Evolutionary conservation across 805 yeast species (phyloP).

Genomic region (Candida boleticola): DNA sequence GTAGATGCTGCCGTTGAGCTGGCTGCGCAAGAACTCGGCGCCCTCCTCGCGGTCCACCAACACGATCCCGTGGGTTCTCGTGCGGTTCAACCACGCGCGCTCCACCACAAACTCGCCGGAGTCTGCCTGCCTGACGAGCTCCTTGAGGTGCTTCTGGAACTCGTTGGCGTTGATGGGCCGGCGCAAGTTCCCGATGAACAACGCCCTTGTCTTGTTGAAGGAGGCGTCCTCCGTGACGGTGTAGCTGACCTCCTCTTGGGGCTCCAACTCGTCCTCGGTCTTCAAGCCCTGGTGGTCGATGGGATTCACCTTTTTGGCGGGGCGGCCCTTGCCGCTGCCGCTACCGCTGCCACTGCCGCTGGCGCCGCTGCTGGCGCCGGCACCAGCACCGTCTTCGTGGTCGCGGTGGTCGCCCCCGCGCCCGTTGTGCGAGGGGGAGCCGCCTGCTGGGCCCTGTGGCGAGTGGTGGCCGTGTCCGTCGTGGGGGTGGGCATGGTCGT

Average conservation of each 20-base stretch:
- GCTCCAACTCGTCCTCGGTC: conserved; percentile 11
- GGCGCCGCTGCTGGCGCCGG: not conserved
- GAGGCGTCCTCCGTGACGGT: conserved; percentile 27
- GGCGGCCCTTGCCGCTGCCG: not conserved
- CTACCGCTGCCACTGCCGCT: not conserved
- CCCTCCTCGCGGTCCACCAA: conserved; percentile 40
- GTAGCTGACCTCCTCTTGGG: conserved; percentile 32
- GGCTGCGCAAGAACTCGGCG: conserved; percentile 32
- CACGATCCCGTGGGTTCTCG: conserved; percentile 43
- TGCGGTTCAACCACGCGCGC: conserved; percentile 44
- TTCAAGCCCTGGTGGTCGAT: conserved; percentile 19
- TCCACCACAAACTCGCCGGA: conserved; percentile 25
- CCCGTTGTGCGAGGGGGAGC: no score
- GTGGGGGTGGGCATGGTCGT: not conserved
- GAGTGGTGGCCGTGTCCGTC: not conserved
- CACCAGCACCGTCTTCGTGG: conserved; percentile 1
- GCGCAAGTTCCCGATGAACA: conserved; percentile 43
- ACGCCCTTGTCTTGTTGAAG: conserved; percentile 41
- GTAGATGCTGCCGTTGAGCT: conserved; percentile 33
- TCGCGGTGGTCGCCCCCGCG: not conserved
- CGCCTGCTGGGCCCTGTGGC: not conserved
- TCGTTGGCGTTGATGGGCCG: conserved; percentile 36
- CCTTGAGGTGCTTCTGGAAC: conserved; percentile 35
- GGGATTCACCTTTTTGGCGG: conserved; percentile 3
- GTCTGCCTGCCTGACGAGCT: conserved; percentile 21